These are phyloP conservation scores for Naganishia vishniacii DNA, from an alignment of 768 basidiomycete species.

Conservation along the genomic window DNA sequence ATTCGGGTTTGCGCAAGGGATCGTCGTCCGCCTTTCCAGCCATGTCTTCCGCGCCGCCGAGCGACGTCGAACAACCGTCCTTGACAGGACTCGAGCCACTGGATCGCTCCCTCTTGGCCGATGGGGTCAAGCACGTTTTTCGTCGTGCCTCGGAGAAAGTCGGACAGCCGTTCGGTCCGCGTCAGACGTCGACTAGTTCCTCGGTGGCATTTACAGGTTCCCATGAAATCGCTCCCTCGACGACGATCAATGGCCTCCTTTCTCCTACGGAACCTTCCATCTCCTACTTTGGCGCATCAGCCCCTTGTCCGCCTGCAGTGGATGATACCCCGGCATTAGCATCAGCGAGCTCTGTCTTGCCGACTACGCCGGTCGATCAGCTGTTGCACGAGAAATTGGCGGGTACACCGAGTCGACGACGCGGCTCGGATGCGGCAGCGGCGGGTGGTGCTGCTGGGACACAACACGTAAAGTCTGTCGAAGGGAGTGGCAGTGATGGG, in stretches of 20 bases:
- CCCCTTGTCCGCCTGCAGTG: slow-evolving; percentile 16
- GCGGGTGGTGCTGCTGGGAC: not conserved
- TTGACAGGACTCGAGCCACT: too few relatives aligned
- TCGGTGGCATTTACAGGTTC: not conserved
- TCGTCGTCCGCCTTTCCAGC: not conserved
- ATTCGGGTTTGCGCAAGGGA: not conserved
- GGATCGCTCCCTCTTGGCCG: slow-evolving; percentile 12
- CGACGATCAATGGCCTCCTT: not conserved
- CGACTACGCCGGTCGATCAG: slow-evolving; percentile 15
- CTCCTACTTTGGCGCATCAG: slow-evolving; percentile 3
- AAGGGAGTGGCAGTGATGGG: slow-evolving; percentile 16
- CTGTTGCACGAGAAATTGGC: slow-evolving; percentile 21
- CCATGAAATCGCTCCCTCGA: not conserved
- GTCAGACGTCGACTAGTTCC: not conserved
- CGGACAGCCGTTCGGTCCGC: not conserved
- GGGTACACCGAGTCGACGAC: slow-evolving; percentile 6
- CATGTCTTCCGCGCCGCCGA: slow-evolving; percentile 10
- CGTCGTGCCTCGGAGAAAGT: slow-evolving; percentile 19
- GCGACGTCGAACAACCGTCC: not conserved
- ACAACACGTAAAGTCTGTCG: not conserved
- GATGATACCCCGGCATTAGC: slow-evolving; percentile 21
- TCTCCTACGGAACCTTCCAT: slow-evolving; percentile 1
- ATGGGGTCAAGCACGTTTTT: not conserved
- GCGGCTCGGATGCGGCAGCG: not conserved
- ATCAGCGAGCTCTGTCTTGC: not conserved